Percentiles rank a stretch among this genome's conserved stretches.
phyloP scores from a whole-genome alignment of 805 yeast genomes.

The Candida odintsovae region DNA sequence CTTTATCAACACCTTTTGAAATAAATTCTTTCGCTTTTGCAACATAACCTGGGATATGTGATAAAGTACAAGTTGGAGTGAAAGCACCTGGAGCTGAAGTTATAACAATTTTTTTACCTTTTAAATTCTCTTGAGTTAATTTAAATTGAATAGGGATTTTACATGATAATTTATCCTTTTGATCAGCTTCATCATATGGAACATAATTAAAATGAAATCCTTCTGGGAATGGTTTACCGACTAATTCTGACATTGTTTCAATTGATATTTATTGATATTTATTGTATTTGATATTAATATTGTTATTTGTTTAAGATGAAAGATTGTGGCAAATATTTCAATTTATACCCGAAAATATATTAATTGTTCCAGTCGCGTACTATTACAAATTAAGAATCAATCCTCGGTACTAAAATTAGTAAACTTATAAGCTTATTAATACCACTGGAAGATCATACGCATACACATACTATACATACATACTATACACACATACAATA shows the following conservation, averaged over 20 bases:
- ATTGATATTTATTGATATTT: neutral
- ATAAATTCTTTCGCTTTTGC: slow-evolving; percentile 43
- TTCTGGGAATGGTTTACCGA: slow-evolving; percentile 24
- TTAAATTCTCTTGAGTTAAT: slow-evolving; percentile 20
- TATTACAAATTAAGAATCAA: too few relatives aligned
- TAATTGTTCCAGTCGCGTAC: too few relatives aligned
- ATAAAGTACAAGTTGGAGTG: slow-evolving; percentile 73
- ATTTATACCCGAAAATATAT: too few relatives aligned
- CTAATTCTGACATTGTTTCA: slow-evolving; percentile 11
- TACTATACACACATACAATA: too few relatives aligned
- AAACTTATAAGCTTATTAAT: too few relatives aligned
- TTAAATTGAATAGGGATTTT: slow-evolving; percentile 21
- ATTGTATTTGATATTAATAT: too few relatives aligned
- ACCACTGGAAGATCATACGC: too few relatives aligned
- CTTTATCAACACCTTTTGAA: slow-evolving; percentile 52
- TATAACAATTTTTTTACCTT: slow-evolving; percentile 42
- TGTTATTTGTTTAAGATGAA: too few relatives aligned
- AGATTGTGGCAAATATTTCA: too few relatives aligned
- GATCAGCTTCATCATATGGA: slow-evolving; percentile 23
- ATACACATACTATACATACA: too few relatives aligned
- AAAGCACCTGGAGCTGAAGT: slow-evolving; percentile 85
- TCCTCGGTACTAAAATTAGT: too few relatives aligned
- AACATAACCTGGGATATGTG: slow-evolving; percentile 67
- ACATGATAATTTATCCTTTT: slow-evolving; percentile 21
- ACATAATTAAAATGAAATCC: slow-evolving; percentile 25